A percentile compares a stretch with the other conserved stretches of the same genome.
Conservation (phyloP, 75 land plant species). For the Ceratopteris richardii region DNA sequence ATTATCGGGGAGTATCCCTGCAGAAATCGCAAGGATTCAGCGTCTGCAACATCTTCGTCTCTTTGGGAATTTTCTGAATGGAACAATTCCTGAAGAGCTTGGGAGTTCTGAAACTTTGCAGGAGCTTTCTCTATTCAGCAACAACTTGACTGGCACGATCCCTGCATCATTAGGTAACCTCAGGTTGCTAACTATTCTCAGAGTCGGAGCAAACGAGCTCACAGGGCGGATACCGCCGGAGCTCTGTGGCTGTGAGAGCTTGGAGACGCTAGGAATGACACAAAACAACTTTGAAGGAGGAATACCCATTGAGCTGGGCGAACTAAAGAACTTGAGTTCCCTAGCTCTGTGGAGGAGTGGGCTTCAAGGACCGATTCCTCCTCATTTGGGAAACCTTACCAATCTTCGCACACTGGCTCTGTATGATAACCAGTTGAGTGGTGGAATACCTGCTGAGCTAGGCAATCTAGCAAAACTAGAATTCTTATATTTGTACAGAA, state of each 20-base stretch:
- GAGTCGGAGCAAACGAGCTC: constrained; percentile 8
- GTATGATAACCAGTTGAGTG: constrained; percentile 35
- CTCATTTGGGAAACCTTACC: constrained; percentile 53
- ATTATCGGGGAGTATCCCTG: not conserved
- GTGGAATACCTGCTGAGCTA: constrained; percentile 15
- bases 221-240: constrained; percentile 15
- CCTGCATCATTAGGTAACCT: constrained; percentile 11
- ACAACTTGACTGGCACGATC: constrained; percentile 19
- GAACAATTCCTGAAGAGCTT: constrained; percentile 4
- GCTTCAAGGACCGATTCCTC: constrained; percentile 55
- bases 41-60: constrained; percentile 1
- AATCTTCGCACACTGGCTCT: constrained; percentile 53
- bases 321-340: constrained; percentile 38
- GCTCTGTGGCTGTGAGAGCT: not conserved
- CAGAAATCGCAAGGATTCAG: not conserved
- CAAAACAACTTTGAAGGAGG: constrained; percentile 28
- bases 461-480: constrained; percentile 9
- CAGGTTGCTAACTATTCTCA: not conserved
- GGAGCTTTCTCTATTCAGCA: constrained; percentile 7
- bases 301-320: constrained; percentile 57
- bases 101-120: not conserved
- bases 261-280: constrained; percentile 12
- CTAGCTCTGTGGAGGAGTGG: constrained; percentile 47
- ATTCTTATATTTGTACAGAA: constrained; percentile 5
- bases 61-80: not conserved